Percentiles rank a stretch among this genome's conserved stretches.
These are phyloP conservation scores for Panicum miliaceum DNA, from an alignment of 176 grass and related monocot species.

Conservation along the genomic window DNA sequence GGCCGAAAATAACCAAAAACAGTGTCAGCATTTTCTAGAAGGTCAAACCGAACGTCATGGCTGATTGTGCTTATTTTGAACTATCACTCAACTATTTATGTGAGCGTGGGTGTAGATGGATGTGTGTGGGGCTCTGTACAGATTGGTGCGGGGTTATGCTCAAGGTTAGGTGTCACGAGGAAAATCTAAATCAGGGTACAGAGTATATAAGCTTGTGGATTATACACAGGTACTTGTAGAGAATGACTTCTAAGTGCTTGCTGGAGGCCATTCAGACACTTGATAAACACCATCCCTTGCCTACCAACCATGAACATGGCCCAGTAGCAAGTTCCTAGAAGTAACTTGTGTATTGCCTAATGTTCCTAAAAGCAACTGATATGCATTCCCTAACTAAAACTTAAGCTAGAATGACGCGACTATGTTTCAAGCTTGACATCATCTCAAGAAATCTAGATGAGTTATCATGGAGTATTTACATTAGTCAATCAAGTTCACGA, in stretches of 20 bases:
- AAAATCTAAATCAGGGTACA: not conserved
- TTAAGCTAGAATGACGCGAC: not conserved
- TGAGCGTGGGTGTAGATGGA: not conserved
- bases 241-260: not conserved
- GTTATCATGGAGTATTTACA: not conserved
- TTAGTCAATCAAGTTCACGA: not conserved
- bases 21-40: not conserved
- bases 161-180: not conserved
- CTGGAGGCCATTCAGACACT: not conserved
- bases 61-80: not conserved
- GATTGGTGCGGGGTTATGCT: not conserved
- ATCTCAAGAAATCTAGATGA: slow-evolving; percentile 7
- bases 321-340: not conserved
- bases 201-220: not conserved
- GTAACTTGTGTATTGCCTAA: not conserved
- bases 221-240: not conserved
- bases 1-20: too few species aligned
- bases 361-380: not conserved
- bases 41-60: not conserved
- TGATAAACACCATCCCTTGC: slow-evolving; percentile 11
- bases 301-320: not conserved
- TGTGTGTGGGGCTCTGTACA: not conserved
- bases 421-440: not conserved
- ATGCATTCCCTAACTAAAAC: not conserved
- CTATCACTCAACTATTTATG: not conserved